Conservation (phyloP, 1,139 yeast species). For the Candida freyschussii region DNA sequence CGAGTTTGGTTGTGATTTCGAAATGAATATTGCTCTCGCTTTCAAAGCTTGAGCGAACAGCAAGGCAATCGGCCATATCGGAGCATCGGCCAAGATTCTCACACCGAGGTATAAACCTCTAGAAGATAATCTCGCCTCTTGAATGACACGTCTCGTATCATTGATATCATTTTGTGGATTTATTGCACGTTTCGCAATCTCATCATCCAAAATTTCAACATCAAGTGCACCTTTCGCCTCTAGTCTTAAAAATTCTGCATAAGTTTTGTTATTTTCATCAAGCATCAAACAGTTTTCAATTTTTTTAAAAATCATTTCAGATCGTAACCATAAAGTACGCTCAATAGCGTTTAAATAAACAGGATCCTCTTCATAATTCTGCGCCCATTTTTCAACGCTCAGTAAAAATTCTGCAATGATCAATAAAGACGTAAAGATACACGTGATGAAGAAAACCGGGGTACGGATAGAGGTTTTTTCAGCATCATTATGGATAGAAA, state of each 20-base stretch:
- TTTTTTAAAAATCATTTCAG: slow-evolving; percentile 41
- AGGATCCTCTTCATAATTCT: slow-evolving; percentile 25
- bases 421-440: slow-evolving; percentile 56
- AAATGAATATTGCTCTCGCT: slow-evolving; percentile 49
- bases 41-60: slow-evolving; percentile 73
- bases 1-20: slow-evolving; percentile 18
- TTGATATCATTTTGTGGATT: slow-evolving; percentile 37
- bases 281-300: slow-evolving; percentile 50
- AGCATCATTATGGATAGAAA: slow-evolving; percentile 56
- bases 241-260: slow-evolving; percentile 50
- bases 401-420: slow-evolving; percentile 58
- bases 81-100: slow-evolving; percentile 71
- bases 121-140: slow-evolving; percentile 46
- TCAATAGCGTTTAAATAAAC: slow-evolving; percentile 31
- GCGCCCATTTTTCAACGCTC: slow-evolving; percentile 48
- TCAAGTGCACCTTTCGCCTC: slow-evolving; percentile 55
- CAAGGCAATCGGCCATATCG: slow-evolving; percentile 77
- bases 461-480: slow-evolving; percentile 63
- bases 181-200: slow-evolving; percentile 37
- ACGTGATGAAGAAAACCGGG: slow-evolving; percentile 68
- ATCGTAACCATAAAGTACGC: slow-evolving; percentile 34
- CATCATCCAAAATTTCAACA: slow-evolving; percentile 42
- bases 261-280: slow-evolving; percentile 41
- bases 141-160: slow-evolving; percentile 40
- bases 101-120: slow-evolving; percentile 63